Conservation (phyloP, 2,329 filamentous ascomycete species). For the Clonostachys solani region DNA sequence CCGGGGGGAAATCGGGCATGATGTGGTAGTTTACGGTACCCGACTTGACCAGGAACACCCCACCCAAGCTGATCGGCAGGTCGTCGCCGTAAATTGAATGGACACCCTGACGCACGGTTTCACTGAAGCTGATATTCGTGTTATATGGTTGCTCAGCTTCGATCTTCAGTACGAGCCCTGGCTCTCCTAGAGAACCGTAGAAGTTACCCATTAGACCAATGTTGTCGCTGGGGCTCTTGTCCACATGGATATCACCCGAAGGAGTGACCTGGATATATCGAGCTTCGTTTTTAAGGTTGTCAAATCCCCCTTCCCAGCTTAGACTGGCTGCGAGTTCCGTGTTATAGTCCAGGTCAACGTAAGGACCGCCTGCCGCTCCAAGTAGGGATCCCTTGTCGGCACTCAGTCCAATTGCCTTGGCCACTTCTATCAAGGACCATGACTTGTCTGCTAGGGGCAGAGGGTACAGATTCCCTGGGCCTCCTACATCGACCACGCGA, state of each 20-base stretch:
- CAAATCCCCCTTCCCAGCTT: constrained; percentile 15
- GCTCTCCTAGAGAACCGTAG: constrained; percentile 24
- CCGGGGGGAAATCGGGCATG: constrained; percentile 36
- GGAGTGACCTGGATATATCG: not conserved
- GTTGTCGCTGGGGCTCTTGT: constrained; percentile 16
- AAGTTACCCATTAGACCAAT: constrained; percentile 38
- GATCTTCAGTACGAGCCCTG: constrained; percentile 28
- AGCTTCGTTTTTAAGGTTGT: constrained; percentile 12
- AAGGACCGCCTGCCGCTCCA: constrained; percentile 37
- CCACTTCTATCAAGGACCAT: constrained; percentile 23
- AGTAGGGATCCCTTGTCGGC: constrained; percentile 22
- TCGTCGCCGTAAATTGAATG: constrained; percentile 20
- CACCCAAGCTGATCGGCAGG: constrained; percentile 28
- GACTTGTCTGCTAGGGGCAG: constrained; percentile 22
- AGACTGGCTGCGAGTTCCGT: constrained; percentile 34
- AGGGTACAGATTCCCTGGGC: constrained; percentile 32
- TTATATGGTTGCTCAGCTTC: constrained; percentile 18
- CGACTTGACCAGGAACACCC: constrained; percentile 29
- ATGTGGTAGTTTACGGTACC: constrained; percentile 32
- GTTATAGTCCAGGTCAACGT: constrained; percentile 32
- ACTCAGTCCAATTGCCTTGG: constrained; percentile 27
- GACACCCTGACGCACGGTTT: constrained; percentile 21
- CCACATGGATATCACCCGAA: constrained; percentile 13
- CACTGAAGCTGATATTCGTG: constrained; percentile 21
- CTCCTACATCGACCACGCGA: constrained; percentile 37